phyloP scores from a whole-genome alignment of 2,329 filamentous ascomycete genomes.

The Venturia carpophila region DNA sequence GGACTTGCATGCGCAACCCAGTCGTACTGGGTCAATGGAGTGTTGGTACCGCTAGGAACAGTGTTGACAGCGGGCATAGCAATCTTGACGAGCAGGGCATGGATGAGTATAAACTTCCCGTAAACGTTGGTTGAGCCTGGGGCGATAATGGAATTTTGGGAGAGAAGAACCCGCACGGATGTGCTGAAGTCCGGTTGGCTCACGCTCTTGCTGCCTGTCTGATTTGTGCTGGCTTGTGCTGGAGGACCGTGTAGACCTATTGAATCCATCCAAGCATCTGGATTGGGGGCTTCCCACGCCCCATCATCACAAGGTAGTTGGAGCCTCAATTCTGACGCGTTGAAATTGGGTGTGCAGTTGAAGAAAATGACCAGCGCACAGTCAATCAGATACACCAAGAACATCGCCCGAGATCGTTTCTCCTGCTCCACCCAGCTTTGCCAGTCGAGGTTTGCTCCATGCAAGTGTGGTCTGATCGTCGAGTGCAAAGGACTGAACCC shows the following conservation, averaged over 20 bases:
- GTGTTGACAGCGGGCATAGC: constrained; percentile 38
- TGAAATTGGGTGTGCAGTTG: constrained; percentile 57
- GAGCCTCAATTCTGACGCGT: constrained; percentile 55
- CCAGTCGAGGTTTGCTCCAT: constrained; percentile 56
- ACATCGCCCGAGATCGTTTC: constrained; percentile 57
- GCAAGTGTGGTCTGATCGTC: constrained; percentile 30
- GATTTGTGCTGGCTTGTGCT: constrained; percentile 49
- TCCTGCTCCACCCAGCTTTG: constrained; percentile 62
- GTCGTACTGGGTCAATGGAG: constrained; percentile 52
- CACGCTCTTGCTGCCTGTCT: constrained; percentile 53
- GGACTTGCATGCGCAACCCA: constrained; percentile 38
- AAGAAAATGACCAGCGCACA: constrained; percentile 62
- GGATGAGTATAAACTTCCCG: constrained; percentile 66
- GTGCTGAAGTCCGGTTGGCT: constrained; percentile 59
- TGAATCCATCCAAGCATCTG: constrained; percentile 54
- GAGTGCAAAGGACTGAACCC: constrained; percentile 56
- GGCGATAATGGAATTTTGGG: constrained; percentile 51
- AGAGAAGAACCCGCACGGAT: constrained; percentile 54
- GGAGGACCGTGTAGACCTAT: constrained; percentile 55
- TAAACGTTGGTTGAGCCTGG: constrained; percentile 62
- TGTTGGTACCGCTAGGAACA: constrained; percentile 33
- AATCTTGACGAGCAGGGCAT: constrained; percentile 56
- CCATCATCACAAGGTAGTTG: constrained; percentile 67
- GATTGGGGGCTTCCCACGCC: constrained; percentile 59
- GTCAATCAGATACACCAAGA: constrained; percentile 57